Evolutionary conservation across 2,329 filamentous ascomycete species (phyloP).

Genomic region (Monosporascus sp.): DNA sequence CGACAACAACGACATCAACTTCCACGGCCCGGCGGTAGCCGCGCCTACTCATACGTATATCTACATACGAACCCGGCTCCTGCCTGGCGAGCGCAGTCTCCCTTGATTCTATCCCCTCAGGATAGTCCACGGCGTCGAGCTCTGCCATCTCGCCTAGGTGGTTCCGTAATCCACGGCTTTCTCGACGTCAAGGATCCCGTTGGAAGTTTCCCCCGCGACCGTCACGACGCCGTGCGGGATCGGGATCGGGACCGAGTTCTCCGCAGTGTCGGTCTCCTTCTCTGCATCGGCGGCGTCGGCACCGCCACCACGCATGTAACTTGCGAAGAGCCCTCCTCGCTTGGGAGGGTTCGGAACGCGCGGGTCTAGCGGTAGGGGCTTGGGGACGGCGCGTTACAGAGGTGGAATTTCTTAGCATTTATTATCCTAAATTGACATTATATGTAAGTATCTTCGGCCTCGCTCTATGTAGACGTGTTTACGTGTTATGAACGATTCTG

Average conservation of each 20-base stretch:
- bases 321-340: not conserved
- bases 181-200: constrained; percentile 45
- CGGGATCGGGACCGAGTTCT: too few relatives aligned
- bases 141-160: constrained; percentile 38
- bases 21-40: not conserved
- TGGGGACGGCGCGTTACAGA: constrained; percentile 1
- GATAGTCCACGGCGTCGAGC: constrained; percentile 10
- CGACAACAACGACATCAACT: too few relatives aligned
- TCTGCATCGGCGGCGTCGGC: not conserved
- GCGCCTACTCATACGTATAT: not conserved
- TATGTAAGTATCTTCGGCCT: too few relatives aligned
- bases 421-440: too few relatives aligned
- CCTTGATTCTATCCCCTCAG: too few relatives aligned
- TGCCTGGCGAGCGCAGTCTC: too few relatives aligned
- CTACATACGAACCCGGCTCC: not conserved
- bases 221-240: not conserved
- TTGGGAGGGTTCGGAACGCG: not conserved
- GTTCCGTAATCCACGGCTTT: constrained; percentile 41
- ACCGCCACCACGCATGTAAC: not conserved
- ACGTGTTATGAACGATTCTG: too few relatives aligned
- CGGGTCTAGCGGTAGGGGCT: not conserved
- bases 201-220: constrained; percentile 13
- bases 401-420: not conserved
- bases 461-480: too few relatives aligned
- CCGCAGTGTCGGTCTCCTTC: too few relatives aligned